A percentile compares a stretch with the other conserved stretches of the same genome.
phyloP scores from a whole-genome alignment of 441 rosid species.

The Rhodomyrtus psidioides region DNA sequence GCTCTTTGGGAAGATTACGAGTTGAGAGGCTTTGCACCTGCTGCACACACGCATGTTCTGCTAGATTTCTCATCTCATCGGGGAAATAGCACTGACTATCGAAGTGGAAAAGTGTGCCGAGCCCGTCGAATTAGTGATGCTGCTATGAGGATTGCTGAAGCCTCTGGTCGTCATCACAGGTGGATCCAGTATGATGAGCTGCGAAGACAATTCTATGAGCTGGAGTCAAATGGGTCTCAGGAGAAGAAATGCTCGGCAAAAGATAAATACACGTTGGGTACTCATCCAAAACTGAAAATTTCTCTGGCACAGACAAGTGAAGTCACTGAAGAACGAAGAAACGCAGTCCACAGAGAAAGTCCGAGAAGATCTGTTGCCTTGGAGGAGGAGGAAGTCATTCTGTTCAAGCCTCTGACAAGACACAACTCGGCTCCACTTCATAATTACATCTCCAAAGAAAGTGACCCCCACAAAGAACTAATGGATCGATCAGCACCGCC shows the following conservation, averaged over 20 bases:
- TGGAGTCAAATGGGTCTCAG: constrained; percentile 5
- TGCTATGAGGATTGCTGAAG: constrained; percentile 45
- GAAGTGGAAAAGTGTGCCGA: constrained; percentile 40
- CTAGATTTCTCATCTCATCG: constrained; percentile 49
- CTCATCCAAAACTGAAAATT: constrained; percentile 10
- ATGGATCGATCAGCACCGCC: constrained; percentile 25
- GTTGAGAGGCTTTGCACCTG: constrained; percentile 65
- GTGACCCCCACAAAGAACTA: constrained; percentile 22
- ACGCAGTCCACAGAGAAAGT: constrained; percentile 8
- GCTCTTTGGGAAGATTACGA: constrained; percentile 94
- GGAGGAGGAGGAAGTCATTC: constrained; percentile 95
- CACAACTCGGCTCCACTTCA: constrained; percentile 75
- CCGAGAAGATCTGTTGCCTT: constrained; percentile 20
- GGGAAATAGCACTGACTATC: constrained; percentile 26
- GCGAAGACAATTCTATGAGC: constrained; percentile 20
- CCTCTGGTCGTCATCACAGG: constrained; percentile 30
- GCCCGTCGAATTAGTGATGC: constrained; percentile 44
- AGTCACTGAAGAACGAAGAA: constrained; percentile 14
- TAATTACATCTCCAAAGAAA: constrained; percentile 16
- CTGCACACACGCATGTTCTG: constrained; percentile 28
- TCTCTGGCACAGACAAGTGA: background rate
- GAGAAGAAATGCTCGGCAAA: constrained; percentile 13
- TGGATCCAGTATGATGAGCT: constrained; percentile 47
- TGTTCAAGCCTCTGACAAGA: constrained; percentile 83
- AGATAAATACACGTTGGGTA: background rate